Evolutionary conservation across 2,329 filamentous ascomycete species (phyloP).

Genomic region (Aspergillus transmontanensis): DNA sequence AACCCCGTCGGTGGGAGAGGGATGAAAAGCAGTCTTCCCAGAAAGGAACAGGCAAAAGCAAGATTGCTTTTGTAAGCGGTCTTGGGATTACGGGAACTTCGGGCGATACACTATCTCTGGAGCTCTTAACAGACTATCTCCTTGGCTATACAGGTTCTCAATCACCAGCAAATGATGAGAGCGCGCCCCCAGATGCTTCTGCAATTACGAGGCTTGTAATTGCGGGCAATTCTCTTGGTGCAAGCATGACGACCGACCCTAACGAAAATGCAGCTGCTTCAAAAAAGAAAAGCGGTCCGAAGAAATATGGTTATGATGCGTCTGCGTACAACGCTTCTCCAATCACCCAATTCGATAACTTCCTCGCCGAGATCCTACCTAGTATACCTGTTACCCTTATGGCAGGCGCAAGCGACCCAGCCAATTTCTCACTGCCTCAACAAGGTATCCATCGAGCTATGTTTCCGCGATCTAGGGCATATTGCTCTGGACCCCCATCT

Average conservation of each 20-base stretch:
- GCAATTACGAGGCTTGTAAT: constrained; percentile 84
- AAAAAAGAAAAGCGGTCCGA: constrained; percentile 57
- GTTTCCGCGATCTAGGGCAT: constrained; percentile 76
- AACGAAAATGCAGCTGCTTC: constrained; percentile 18
- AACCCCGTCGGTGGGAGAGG: constrained; percentile 77
- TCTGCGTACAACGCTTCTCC: constrained; percentile 84
- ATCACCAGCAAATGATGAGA: constrained; percentile 52
- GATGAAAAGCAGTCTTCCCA: constrained; percentile 44
- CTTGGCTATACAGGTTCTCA: constrained; percentile 74
- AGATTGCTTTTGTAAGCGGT: constrained; percentile 87
- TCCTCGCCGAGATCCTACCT: constrained; percentile 78
- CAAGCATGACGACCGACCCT: constrained; percentile 39
- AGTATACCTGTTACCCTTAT: constrained; percentile 86
- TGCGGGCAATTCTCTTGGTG: constrained; percentile 80
- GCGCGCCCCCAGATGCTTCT: constrained; percentile 32
- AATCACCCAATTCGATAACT: constrained; percentile 79
- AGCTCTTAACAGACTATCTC: constrained; percentile 82
- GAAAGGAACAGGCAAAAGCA: constrained; percentile 55
- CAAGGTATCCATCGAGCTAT: constrained; percentile 92
- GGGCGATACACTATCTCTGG: constrained; percentile 73
- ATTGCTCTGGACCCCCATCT: constrained; percentile 48
- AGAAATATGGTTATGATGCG: constrained; percentile 94
- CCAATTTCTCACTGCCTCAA: constrained; percentile 86
- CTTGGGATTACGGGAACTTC: constrained; percentile 78
- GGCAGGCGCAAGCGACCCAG: constrained; percentile 81